Base-by-base conservation (phyloP, 106 monocot genomes). In the Amphibolis antarctica region DNA sequence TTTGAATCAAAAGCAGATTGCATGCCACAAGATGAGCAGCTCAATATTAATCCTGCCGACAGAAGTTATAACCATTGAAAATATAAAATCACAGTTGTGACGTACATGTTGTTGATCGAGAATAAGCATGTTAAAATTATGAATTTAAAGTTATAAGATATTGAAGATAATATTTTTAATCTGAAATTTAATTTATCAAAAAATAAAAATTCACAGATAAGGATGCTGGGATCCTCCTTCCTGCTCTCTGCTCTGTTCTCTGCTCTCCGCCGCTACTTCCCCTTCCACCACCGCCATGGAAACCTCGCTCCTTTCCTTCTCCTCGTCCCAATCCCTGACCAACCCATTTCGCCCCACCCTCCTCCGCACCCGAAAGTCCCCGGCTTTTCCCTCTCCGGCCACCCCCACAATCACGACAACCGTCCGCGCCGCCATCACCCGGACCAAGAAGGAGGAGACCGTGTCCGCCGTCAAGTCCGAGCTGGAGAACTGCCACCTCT, bases 401-500 rank as follows among this genome's bases (percentile, higher is more conserved):
- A 0, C n/a, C n/a, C n/a, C n/a, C n/a, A n/a, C n/a, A n/a, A n/a
- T n/a, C n/a, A n/a, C n/a, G n/a, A n/a, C n/a, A n/a, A n/a, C 61
- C 9, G 76, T 93, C 63, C 89, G 89, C 56, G 85, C 89, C 72
- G 85, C 93, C 73, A 83, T 93, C 75, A 81, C 71, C 69, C 85
- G 93, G 7, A 74, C 78, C 15, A 82, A 80, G 77, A 88, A 88
- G 71, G 92, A 88, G 60, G 76, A 80, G 27, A 83, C 88, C 1
- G 69, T 88, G 28, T 80, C 67, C 24, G 29, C 64, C 29, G 85
- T 93, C 42, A 79, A 75, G 74, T 19, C 67, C 42, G 78, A 88
- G 81, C 83, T 93, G 18, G 85, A 88, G 67, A 77, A 77, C 60
- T 88, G 93, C 79, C 69, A 93, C 81, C 83, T 93, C 65, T 13